Evolutionary conservation across 345 rosid genomes (phyloP).

Genomic region (Schrenkiella parvula): DNA sequence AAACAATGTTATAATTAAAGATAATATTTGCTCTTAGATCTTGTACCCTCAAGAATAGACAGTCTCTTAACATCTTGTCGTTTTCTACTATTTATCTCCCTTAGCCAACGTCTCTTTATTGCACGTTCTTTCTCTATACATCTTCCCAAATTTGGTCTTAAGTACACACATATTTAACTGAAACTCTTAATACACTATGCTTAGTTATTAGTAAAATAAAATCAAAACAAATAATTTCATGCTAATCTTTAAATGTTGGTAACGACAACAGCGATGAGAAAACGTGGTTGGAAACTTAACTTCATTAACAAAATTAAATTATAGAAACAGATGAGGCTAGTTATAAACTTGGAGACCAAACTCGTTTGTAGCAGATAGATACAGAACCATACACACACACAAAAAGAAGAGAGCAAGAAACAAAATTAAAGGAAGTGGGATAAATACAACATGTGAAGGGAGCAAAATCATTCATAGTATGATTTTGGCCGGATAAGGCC

Average conservation of each 20-base stretch:
- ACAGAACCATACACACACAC: not conserved
- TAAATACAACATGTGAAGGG: conserved; percentile 9
- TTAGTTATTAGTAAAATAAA: too few relatives aligned
- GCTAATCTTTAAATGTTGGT: not conserved
- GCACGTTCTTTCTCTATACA: not conserved
- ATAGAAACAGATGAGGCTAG: not conserved
- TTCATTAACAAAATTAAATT: not conserved
- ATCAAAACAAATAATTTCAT: too few relatives aligned
- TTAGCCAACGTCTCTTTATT: not conserved
- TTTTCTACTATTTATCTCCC: not conserved
- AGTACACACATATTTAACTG: not conserved
- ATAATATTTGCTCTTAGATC: conserved; percentile 22
- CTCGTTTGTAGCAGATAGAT: not conserved
- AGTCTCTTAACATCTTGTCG: conserved; percentile 15
- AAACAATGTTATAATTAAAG: conserved; percentile 19
- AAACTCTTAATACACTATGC: too few relatives aligned
- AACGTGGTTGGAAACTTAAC: not conserved
- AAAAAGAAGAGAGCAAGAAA: not conserved
- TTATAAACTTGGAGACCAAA: not conserved
- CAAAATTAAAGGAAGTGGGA: not conserved
- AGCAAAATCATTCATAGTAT: conserved; percentile 16
- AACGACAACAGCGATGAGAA: not conserved
- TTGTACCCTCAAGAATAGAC: conserved; percentile 24
- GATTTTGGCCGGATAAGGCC: conserved; percentile 20
- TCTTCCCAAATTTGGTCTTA: not conserved